phyloP scores from a whole-genome alignment of 306 rosid genomes.

The Corylus heterophylla region DNA sequence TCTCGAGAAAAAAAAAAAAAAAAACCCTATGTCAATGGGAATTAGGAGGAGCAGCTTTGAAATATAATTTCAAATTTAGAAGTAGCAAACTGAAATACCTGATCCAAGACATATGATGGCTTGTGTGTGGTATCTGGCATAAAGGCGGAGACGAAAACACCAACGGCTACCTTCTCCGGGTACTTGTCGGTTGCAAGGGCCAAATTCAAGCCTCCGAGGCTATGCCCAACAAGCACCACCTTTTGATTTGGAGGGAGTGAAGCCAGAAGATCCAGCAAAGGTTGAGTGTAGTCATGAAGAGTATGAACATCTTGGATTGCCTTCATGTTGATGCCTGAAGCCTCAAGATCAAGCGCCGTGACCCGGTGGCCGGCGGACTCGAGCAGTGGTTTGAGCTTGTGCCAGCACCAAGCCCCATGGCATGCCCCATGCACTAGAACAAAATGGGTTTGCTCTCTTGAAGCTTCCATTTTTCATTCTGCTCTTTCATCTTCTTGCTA shows the following conservation, averaged over 20 bases:
- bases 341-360: slow-evolving; percentile 51
- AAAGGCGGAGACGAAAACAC: slow-evolving; percentile 64
- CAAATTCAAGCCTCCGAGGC: slow-evolving; percentile 66
- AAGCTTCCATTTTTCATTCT: background rate
- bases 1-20: too few relatives aligned
- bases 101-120: slow-evolving; percentile 50
- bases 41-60: too few relatives aligned
- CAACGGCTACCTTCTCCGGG: slow-evolving; percentile 49
- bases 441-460: slow-evolving; percentile 34
- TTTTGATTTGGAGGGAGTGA: slow-evolving; percentile 42
- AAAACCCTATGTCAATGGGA: too few relatives aligned
- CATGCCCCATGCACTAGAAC: slow-evolving; percentile 74
- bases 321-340: slow-evolving; percentile 49
- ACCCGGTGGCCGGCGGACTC: slow-evolving; percentile 53
- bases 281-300: slow-evolving; percentile 43
- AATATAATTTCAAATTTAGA: background rate
- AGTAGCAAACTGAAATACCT: slow-evolving; percentile 32
- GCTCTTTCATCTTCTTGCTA: background rate
- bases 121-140: slow-evolving; percentile 51
- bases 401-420: slow-evolving; percentile 79
- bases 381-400: slow-evolving; percentile 56
- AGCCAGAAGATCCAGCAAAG: slow-evolving; percentile 50
- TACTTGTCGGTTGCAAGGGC: slow-evolving; percentile 67
- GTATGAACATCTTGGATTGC: slow-evolving; percentile 47
- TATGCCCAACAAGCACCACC: slow-evolving; percentile 74